Base-by-base conservation (phyloP, 805 yeast species). In the Yarrowia divulgata region DNA sequence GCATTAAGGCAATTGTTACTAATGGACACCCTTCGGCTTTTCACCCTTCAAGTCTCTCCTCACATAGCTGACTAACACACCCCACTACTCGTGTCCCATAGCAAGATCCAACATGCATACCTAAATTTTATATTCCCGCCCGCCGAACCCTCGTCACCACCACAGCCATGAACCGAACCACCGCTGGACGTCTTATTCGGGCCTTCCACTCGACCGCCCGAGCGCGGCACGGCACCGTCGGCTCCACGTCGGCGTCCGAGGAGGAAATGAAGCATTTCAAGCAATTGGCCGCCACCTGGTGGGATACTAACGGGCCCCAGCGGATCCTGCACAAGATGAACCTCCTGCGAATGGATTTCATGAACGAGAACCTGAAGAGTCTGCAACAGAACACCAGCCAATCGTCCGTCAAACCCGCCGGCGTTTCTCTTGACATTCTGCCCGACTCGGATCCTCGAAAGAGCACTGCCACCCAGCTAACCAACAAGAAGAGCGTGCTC, bases 291-390 rank as follows among this genome's bases (percentile, higher is more conserved):
- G 82, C 89, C n/a, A 79, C 91, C n/a, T 95, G 99, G 99, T 95
- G 99, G 99, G 97, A 95, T 74, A 87, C 90, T 14, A 80, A 88
- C 72, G 99, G 99, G 0, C 90, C 98, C 1, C 98, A 95, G 77
- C 81, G 99, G 48, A 91, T 95, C 69, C 83, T 95, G 52, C 98
- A 95, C 79, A 90, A 93, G 79, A 94, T 95, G 99, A 95, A 95
- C 77, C 81, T 91, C 63, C 82, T 91, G 67, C 81, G 99, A 72
- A 85, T 94, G 90, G 97, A 93, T 77, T 95, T 93, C 76, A 87
- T 95, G 63, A 86, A 85, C 71, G 84, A 84, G 4, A 88, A 88
- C 0, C 79, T 94, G 19, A 54, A 40, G 23, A 18, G 37, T 10
- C 29, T 40, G 29, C 46, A 67, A 35, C 55, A 58, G 12, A 62